Base-by-base conservation (phyloP, 306 rosid genomes). In the Comarum palustre region DNA sequence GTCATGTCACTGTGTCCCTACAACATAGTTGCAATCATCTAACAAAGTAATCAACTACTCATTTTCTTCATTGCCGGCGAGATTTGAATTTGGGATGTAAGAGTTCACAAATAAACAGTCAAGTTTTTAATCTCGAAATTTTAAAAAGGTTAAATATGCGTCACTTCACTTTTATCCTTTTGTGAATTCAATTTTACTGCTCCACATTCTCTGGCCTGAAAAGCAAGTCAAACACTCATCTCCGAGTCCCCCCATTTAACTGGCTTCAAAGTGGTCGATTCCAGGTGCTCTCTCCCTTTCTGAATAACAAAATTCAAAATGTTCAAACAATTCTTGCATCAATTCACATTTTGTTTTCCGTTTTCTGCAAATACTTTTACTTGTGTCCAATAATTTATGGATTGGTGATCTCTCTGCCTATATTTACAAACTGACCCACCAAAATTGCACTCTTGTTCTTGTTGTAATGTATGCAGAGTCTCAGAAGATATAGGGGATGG, bases 401-500 rank as follows among this genome's bases (percentile, higher is more conserved):
- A 51, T 19, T 51, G 3, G 55, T 50, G 55, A 16, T 50, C 9
- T 48, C 6, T 19, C 48, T 43, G 48, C 48, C 5, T 43, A 43
- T 43, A 36, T 36, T 11, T 9, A 16, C n/a, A 50, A 50, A 51
- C 8, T n/a, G 38, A 58, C 36, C 54, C 71, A 32, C 39, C 39
- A 36, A 22, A 65, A n/a, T n/a, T n/a, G 3, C 29, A 7, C 27
- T 25, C 0, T 66, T 43, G 16, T 13, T 0, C 5, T 13, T 2
- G 13, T 6, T 22, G 54, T 42, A 52, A 36, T 10, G 61, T 24
- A 22, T 24, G 20, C 4, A 45, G 64, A 38, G 13, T 55, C 25
- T 39, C 75, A 55, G 41, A 71, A 71, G 32, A 39, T 43, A 9
- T 50, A 68, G 69, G 13, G 36, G 22, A 90, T 93, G 98, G 97